These are phyloP conservation scores for Auricularia sp. DNA, from an alignment of 768 basidiomycete species.

Conservation along the genomic window DNA sequence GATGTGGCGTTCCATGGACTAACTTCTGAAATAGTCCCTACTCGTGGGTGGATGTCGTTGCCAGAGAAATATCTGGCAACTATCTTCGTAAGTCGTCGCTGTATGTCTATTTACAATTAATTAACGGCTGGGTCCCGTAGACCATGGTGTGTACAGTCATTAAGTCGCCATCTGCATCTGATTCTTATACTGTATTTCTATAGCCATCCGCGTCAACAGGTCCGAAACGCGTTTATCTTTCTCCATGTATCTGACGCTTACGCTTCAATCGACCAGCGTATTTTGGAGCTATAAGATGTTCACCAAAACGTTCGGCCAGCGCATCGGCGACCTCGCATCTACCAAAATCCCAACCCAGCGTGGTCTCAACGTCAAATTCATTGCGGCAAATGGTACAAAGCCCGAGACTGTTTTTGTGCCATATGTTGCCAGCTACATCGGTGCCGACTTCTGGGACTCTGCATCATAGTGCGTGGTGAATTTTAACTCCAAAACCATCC, in stretches of 20 bases:
- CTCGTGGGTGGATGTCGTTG: background rate
- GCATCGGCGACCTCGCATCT: conserved; percentile 12
- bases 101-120: too few species aligned
- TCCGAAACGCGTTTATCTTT: too few species aligned
- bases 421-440: conserved; percentile 8
- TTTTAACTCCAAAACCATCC: background rate
- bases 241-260: too few species aligned
- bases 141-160: background rate
- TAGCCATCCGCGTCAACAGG: conserved; percentile 6
- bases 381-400: conserved; percentile 5
- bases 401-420: conserved; percentile 9
- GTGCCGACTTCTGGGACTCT: conserved; percentile 6
- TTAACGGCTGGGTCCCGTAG: background rate
- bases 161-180: too few species aligned
- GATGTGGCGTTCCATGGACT: background rate
- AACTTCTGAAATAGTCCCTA: background rate
- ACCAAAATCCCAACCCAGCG: conserved; percentile 6
- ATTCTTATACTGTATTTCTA: too few species aligned
- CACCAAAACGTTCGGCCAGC: conserved; percentile 2
- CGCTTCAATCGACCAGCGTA: background rate
- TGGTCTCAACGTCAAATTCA: conserved; percentile 8
- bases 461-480: background rate
- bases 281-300: conserved; percentile 7
- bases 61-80: background rate
- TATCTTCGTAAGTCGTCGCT: background rate